Conservation (phyloP, 148 eudicot species). For the Dysphania ambrosioides region DNA sequence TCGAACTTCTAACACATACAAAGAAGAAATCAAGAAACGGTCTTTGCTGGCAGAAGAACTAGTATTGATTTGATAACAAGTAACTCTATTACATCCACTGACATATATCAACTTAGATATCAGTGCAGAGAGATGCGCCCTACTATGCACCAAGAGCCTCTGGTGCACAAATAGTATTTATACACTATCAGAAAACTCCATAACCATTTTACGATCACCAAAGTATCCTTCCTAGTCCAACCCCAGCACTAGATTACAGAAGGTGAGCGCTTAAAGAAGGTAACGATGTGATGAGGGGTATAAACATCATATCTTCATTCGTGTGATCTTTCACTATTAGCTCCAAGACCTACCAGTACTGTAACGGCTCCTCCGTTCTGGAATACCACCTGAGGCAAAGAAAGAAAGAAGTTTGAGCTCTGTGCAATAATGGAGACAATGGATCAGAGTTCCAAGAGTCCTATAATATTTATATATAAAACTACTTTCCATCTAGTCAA, state of each 20-base stretch:
- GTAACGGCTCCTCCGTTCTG: conserved; percentile 84
- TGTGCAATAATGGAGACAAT: neutral
- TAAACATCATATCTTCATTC: conserved; percentile 4
- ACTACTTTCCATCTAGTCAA: neutral
- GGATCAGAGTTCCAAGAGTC: neutral
- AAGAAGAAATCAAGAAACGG: neutral
- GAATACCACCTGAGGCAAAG: conserved; percentile 52
- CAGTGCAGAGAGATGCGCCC: neutral
- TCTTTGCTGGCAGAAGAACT: neutral
- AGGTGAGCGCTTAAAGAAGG: neutral
- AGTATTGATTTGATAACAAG: neutral
- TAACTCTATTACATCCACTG: neutral
- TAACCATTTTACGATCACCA: neutral
- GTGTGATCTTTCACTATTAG: conserved; percentile 23
- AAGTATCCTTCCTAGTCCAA: neutral
- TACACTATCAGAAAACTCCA: neutral
- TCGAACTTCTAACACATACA: too few species aligned
- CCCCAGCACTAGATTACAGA: conserved; percentile 9
- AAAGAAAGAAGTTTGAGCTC: conserved; percentile 3
- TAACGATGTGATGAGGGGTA: neutral
- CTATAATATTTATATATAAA: neutral
- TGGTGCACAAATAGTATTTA: neutral
- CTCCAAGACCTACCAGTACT: conserved; percentile 73
- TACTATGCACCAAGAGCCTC: neutral
- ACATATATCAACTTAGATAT: neutral